Conservation (phyloP, 2,329 filamentous ascomycete species). For the Massarina eburnea region DNA sequence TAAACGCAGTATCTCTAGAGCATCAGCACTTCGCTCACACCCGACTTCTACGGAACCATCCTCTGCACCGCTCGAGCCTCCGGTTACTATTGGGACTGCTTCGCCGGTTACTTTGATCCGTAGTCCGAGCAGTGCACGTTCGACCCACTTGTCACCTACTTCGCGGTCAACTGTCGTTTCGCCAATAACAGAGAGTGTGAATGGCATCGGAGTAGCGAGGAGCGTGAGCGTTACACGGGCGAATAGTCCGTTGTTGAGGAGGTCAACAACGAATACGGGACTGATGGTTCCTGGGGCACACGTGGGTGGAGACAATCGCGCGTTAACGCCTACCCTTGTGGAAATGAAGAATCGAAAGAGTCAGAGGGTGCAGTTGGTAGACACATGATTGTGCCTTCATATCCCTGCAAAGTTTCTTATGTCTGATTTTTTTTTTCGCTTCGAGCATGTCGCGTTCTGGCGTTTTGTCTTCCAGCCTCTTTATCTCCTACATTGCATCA, state of each 20-base stretch:
- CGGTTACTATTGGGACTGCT: constrained; percentile 10
- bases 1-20: constrained; percentile 27
- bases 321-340: constrained; percentile 39
- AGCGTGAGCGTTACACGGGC: constrained; percentile 36
- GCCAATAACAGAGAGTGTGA: constrained; percentile 4
- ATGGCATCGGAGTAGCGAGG: constrained; percentile 36
- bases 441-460: constrained; percentile 7
- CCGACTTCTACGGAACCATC: constrained; percentile 20
- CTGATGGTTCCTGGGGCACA: not conserved
- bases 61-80: constrained; percentile 26
- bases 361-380: constrained; percentile 39
- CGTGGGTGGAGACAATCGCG: constrained; percentile 20
- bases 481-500: too few relatives aligned
- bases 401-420: not conserved
- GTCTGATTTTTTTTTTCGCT: not conserved
- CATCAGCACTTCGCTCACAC: constrained; percentile 30
- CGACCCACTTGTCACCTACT: constrained; percentile 2
- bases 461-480: not conserved
- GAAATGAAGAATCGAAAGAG: constrained; percentile 40
- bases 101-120: not conserved
- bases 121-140: not conserved
- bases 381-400: constrained; percentile 19
- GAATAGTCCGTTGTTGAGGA: constrained; percentile 20
- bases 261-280: constrained; percentile 14
- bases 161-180: constrained; percentile 10